These are phyloP conservation scores for Pezicula neosporulosa DNA, from an alignment of 2,329 filamentous ascomycete genomes.

Conservation along the genomic window DNA sequence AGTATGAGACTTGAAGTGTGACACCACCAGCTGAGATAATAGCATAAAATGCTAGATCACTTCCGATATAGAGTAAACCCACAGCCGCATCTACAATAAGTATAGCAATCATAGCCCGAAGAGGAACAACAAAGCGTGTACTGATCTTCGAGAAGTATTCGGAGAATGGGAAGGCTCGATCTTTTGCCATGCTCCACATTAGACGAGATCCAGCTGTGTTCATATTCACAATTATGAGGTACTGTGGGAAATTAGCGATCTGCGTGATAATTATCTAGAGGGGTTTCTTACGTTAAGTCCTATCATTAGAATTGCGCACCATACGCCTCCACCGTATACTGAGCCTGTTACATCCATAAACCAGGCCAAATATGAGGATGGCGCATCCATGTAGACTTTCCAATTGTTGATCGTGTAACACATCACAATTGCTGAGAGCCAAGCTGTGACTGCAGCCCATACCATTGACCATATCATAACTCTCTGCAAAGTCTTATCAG, in stretches of 20 bases:
- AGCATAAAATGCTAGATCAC: conserved; percentile 5
- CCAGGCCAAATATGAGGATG: conserved; percentile 11
- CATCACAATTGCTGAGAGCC: conserved; percentile 5
- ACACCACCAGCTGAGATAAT: conserved; percentile 8
- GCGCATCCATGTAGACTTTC: background rate
- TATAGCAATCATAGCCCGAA: conserved; percentile 8
- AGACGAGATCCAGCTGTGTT: conserved; percentile 12
- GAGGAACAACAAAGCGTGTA: background rate
- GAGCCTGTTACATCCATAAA: conserved; percentile 11
- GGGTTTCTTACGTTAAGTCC: conserved; percentile 8
- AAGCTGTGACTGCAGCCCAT: conserved; percentile 6
- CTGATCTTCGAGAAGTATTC: conserved; percentile 4
- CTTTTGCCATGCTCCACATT: conserved; percentile 11
- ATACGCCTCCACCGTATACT: conserved; percentile 9
- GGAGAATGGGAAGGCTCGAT: conserved; percentile 8
- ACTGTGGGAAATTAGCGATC: background rate
- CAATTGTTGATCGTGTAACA: background rate
- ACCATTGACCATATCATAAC: conserved; percentile 8
- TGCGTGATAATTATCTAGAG: background rate
- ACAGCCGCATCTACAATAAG: conserved; percentile 6
- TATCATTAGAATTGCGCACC: conserved; percentile 12
- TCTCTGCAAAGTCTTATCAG: conserved; percentile 19
- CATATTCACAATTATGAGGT: conserved; percentile 10
- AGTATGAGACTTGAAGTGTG: conserved; percentile 1
- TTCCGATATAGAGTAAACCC: conserved; percentile 8